phyloP scores from a whole-genome alignment of 176 grass and related monocot species.

The Bolboschoenus planiculmis region DNA sequence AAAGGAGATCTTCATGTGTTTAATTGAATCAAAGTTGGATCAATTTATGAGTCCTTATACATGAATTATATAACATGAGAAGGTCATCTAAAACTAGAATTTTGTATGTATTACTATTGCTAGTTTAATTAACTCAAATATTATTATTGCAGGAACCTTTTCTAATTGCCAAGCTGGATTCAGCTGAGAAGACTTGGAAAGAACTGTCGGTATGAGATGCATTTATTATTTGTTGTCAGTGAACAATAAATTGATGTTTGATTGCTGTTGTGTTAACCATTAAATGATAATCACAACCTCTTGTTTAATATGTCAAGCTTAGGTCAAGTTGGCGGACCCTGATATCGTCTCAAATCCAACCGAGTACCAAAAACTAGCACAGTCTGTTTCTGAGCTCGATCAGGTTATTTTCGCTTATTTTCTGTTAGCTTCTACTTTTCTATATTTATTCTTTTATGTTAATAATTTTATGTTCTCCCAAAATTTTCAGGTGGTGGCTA shows the following conservation, averaged over 20 bases:
- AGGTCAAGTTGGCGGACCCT: constrained; percentile 94
- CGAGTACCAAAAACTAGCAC: constrained; percentile 89
- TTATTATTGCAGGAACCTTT: constrained; percentile 74
- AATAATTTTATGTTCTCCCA: neutral
- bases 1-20: neutral
- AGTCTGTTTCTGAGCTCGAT: constrained; percentile 76
- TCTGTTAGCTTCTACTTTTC: neutral
- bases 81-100: neutral
- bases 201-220: constrained; percentile 71
- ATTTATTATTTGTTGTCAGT: constrained; percentile 10
- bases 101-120: neutral
- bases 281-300: constrained; percentile 6
- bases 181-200: constrained; percentile 81
- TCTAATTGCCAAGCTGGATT: constrained; percentile 76
- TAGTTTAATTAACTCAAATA: neutral
- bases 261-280: neutral
- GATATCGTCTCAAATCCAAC: constrained; percentile 74
- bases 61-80: neutral
- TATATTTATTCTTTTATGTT: constrained; percentile 11
- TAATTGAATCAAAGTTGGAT: neutral
- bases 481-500: constrained; percentile 54
- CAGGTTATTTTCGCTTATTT: constrained; percentile 35
- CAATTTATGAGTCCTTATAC: neutral
- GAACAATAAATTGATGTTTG: neutral
- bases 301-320: constrained; percentile 19